These are phyloP conservation scores for Phytophthora vignae DNA, from an alignment of 352 stramenopile genomes.

Conservation along the genomic window DNA sequence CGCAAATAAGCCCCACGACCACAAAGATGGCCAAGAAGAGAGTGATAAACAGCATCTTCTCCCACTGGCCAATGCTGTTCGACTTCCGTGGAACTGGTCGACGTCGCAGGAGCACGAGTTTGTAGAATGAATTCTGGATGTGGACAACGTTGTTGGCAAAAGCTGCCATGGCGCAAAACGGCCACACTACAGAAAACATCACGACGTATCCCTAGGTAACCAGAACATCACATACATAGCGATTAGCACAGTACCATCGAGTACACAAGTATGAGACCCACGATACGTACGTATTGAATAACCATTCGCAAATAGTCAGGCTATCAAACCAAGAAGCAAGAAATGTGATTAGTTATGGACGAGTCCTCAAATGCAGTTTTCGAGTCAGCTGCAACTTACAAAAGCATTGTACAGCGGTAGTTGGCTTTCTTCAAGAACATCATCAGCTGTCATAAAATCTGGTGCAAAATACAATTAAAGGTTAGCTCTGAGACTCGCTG, in stretches of 20 bases:
- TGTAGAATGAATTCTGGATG: constrained; percentile 88
- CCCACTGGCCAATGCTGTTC: constrained; percentile 89
- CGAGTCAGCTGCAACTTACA: constrained; percentile 43
- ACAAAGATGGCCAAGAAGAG: constrained; percentile 85
- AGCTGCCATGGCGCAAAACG: constrained; percentile 81
- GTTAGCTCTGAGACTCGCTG: background rate
- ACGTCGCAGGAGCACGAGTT: constrained; percentile 74
- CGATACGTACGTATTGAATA: constrained; percentile 81
- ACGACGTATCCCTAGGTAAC: constrained; percentile 78
- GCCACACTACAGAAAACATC: constrained; percentile 91
- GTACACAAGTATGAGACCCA: background rate
- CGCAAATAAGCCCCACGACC: constrained; percentile 84
- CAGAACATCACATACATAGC: background rate
- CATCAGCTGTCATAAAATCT: constrained; percentile 89
- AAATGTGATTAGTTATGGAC: constrained; percentile 6
- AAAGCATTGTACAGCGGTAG: constrained; percentile 85
- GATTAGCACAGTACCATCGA: constrained; percentile 8
- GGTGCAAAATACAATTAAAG: background rate
- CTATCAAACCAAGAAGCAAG: constrained; percentile 33
- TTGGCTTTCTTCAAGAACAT: constrained; percentile 86
- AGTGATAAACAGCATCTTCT: constrained; percentile 89
- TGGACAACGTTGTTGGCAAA: constrained; percentile 86
- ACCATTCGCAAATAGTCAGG: constrained; percentile 88
- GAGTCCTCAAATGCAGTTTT: background rate
- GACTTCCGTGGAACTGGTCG: constrained; percentile 79